Base-by-base conservation (phyloP, 208 protist species). In the Trypanosomatidae sp. region DNA sequence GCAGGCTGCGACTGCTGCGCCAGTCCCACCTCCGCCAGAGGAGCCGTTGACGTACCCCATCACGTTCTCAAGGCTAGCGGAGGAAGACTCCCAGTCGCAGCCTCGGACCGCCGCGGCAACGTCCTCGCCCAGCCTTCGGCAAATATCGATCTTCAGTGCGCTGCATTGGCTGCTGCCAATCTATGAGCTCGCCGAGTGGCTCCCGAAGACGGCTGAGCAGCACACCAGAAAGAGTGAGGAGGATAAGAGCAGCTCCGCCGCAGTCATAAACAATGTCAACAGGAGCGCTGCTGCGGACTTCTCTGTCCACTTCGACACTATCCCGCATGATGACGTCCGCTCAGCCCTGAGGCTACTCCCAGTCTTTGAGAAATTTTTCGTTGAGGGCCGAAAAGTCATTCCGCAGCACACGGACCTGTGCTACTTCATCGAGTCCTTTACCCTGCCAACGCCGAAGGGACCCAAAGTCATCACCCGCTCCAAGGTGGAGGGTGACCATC, bases 391-490 rank as follows among this genome's bases (percentile, higher is more conserved):
- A 49, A 88, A 81, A 43, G 79, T 93, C 1, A 73, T 91, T 55
- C 82, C 85, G 1, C 84, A 86, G 69, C 81, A 90, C 66, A 82
- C 76, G 50, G 73, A 88, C 0, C 44, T 76, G 65, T 83, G 80
- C 44, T 82, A 89, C 74, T 79, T 66, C 66, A 77, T 89, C n/a
- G 76, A 86, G 41, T 83, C 65, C 13, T 76, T 92, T 62, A 82
- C 81, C 15, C 81, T 91, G 68, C 86, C 88, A 7, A 93, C 91
- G n/a, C 83, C 88, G 6, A 90, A 86, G 65, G 88, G 88, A 0
- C 76, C 82, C 22, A 87, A 83, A 22, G 83, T 73, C 22, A 80
- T 95, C 41, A 87, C 88, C 12, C 86, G 87, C 46, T 79, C 76
- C 2, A 82, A 90, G 59, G 83, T 95, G 39, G 86, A 92, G 56